Evolutionary conservation across 805 yeast species (phyloP).

Genomic region (Clavispora phyllophila): DNA sequence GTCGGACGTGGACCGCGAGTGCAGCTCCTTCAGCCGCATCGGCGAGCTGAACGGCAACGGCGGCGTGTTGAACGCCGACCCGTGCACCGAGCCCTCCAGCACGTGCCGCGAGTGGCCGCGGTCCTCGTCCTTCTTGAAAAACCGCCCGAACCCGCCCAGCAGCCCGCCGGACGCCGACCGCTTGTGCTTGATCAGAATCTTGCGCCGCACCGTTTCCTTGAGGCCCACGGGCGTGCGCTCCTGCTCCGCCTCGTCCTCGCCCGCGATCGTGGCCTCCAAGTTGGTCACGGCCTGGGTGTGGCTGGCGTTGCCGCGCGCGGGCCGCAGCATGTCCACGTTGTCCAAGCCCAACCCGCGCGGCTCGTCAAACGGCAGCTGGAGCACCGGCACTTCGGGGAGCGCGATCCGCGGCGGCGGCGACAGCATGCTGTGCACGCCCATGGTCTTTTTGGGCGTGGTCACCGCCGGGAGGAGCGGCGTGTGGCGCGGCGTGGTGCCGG

Average conservation of each 20-base stretch:
- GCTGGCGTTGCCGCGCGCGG: conserved; percentile 5
- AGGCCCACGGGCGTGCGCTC: conserved; percentile 24
- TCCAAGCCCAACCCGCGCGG: conserved; percentile 36
- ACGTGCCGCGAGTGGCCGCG: conserved; percentile 35
- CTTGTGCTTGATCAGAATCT: conserved; percentile 34
- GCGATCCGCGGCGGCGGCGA: conserved; percentile 40
- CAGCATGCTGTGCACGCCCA: conserved; percentile 9
- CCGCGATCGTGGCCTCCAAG: conserved; percentile 21
- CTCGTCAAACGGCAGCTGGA: conserved; percentile 4
- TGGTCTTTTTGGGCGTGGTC: conserved; percentile 14
- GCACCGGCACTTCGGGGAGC: conserved; percentile 21
- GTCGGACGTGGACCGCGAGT: conserved; percentile 42
- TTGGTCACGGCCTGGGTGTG: conserved; percentile 32
- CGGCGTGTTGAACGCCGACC: conserved; percentile 40
- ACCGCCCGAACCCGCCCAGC: conserved; percentile 24
- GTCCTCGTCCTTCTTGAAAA: conserved; percentile 28
- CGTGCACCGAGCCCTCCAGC: conserved; percentile 34
- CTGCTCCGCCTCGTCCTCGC: conserved; percentile 5
- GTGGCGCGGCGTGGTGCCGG: conserved; percentile 5
- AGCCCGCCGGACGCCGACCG: conserved; percentile 36
- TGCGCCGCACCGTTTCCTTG: conserved; percentile 27
- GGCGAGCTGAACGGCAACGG: conserved; percentile 36
- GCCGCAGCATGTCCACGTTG: conserved; percentile 20
- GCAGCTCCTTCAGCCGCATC: conserved; percentile 20
- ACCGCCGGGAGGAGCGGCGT: conserved; percentile 1